Evolutionary conservation across 2,329 filamentous ascomycete genomes (phyloP).

Genomic region (Cordyceps cicadae): DNA sequence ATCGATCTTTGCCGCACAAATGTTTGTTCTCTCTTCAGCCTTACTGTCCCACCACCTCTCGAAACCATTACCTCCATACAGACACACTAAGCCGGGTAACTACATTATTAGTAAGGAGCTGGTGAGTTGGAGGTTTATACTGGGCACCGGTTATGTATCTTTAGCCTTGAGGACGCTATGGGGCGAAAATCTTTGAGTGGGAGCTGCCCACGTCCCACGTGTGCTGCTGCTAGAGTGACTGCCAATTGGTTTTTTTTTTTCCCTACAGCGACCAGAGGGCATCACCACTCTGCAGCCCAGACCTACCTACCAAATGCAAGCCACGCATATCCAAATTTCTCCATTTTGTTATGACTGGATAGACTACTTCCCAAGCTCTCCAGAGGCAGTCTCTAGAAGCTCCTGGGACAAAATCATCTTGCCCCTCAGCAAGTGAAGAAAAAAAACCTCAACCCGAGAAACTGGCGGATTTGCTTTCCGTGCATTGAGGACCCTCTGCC

Average conservation of each 20-base stretch:
- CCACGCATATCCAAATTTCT: background rate
- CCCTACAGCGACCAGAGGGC: background rate
- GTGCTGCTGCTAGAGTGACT: background rate
- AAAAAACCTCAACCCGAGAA: background rate
- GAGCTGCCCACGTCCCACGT: slow-evolving; percentile 11
- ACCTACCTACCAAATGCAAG: background rate
- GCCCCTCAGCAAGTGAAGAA: background rate
- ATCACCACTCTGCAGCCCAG: background rate
- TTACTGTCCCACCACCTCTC: background rate
- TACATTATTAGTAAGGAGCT: too few relatives aligned
- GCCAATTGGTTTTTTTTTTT: background rate
- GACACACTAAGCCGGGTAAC: background rate
- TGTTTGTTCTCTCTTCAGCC: background rate
- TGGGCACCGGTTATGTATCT: background rate
- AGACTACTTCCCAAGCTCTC: background rate
- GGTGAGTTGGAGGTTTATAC: background rate
- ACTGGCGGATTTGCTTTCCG: background rate
- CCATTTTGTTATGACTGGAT: background rate
- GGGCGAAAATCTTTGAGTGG: background rate
- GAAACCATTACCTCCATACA: too few relatives aligned
- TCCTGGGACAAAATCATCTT: background rate
- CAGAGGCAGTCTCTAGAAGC: background rate
- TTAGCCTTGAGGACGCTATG: background rate
- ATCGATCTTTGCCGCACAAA: background rate
- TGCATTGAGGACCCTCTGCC: background rate